phyloP scores from a whole-genome alignment of 2,329 filamentous ascomycete species.

The Verticillium zaregamsianum region DNA sequence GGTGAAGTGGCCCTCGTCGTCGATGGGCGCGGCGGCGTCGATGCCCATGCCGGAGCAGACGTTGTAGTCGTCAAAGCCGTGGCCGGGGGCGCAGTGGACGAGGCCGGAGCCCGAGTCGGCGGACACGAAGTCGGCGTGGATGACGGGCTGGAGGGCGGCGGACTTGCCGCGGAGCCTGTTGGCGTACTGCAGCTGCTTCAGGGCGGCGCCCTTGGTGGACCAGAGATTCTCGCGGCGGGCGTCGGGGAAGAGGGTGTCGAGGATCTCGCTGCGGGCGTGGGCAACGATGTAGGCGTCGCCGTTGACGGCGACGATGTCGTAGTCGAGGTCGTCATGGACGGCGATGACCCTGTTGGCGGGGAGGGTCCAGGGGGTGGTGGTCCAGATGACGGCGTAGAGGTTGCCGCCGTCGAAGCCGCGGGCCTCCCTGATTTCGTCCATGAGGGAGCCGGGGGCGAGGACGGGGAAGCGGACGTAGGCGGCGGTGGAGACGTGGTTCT shows the following conservation, averaged over 20 bases:
- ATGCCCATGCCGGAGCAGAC: conserved; percentile 69
- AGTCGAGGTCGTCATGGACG: conserved; percentile 69
- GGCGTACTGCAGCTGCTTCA: conserved; percentile 63
- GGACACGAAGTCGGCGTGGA: conserved; percentile 86
- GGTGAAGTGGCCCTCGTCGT: conserved; percentile 78
- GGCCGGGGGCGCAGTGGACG: conserved; percentile 92
- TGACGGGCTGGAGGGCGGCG: conserved; percentile 60
- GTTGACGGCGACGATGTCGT: conserved; percentile 59
- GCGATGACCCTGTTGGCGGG: conserved; percentile 91
- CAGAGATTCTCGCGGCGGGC: conserved; percentile 40
- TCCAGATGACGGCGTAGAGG: conserved; percentile 90
- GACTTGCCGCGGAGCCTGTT: conserved; percentile 62
- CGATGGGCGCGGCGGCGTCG: conserved; percentile 74
- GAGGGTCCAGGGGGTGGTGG: conserved; percentile 95
- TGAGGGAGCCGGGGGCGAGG: conserved; percentile 37
- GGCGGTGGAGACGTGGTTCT: conserved; percentile 65
- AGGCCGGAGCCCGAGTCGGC: conserved; percentile 87
- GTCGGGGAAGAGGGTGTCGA: conserved; percentile 44
- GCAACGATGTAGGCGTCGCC: conserved; percentile 66
- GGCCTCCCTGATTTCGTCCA: conserved; percentile 19
- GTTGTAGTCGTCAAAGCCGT: conserved; percentile 95
- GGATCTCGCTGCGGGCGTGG: conserved; percentile 62
- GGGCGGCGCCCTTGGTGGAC: conserved; percentile 58
- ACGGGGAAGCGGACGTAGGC: conserved; percentile 82
- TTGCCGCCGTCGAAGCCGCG: conserved; percentile 32